phyloP scores from a whole-genome alignment of 179 eudicot genomes.

The Silene coronaria region DNA sequence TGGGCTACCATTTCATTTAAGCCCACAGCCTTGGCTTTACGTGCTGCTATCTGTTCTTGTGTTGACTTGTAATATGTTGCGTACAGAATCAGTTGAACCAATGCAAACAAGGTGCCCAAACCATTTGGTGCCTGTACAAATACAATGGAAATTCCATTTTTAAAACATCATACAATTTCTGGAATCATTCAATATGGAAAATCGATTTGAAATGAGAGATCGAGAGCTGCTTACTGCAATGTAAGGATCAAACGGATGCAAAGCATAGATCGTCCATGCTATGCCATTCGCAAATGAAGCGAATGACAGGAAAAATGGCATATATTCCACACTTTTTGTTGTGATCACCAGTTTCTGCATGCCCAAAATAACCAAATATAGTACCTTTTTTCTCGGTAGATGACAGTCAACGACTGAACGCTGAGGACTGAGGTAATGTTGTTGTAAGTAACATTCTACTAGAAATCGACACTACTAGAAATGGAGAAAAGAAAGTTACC shows the following conservation, averaged over 20 bases:
- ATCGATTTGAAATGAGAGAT: background rate
- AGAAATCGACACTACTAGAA: too few species aligned
- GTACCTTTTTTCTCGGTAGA: too few species aligned
- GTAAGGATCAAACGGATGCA: constrained; percentile 53
- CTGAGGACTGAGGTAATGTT: too few species aligned
- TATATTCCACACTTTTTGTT: constrained; percentile 71
- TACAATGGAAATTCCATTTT: background rate
- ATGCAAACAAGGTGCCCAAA: constrained; percentile 44
- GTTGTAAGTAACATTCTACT: too few species aligned
- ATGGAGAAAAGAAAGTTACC: constrained; percentile 48
- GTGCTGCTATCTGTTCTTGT: constrained; percentile 29
- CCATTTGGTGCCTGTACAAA: constrained; percentile 49
- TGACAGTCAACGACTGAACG: too few species aligned
- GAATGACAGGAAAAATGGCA: constrained; percentile 59
- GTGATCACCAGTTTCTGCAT: constrained; percentile 72
- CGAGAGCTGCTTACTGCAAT: constrained; percentile 40
- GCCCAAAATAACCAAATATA: background rate
- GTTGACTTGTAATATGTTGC: constrained; percentile 51
- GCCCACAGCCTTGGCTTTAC: constrained; percentile 37
- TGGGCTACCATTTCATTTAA: constrained; percentile 21
- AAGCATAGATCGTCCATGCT: constrained; percentile 64
- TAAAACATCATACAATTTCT: background rate
- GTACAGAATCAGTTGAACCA: constrained; percentile 46
- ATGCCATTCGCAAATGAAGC: constrained; percentile 61
- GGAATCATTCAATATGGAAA: background rate